phyloP scores from a whole-genome alignment of 352 stramenopile genomes.

The Thalassiosira exigua region DNA sequence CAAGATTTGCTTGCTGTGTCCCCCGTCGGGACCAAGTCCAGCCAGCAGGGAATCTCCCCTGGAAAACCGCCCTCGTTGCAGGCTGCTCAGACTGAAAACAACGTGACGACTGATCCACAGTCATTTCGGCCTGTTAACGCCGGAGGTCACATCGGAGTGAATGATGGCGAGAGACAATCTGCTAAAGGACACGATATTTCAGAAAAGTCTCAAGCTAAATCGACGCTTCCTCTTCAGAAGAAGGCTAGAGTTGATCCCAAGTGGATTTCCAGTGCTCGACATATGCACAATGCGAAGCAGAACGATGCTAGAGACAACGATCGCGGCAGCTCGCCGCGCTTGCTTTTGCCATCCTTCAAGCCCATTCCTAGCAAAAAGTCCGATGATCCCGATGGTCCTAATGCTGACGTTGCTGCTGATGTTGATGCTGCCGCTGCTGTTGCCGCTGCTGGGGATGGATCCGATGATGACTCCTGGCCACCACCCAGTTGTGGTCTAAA shows the following conservation, averaged over 20 bases:
- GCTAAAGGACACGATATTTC: too few species aligned
- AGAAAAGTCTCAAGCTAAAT: too few species aligned
- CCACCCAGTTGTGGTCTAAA: slow-evolving; percentile 12
- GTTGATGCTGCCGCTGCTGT: too few species aligned
- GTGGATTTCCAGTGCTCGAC: slow-evolving; percentile 46
- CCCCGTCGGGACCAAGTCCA: slow-evolving; percentile 3
- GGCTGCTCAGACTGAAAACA: too few species aligned
- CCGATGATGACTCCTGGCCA: slow-evolving; percentile 29
- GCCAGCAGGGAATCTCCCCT: too few species aligned
- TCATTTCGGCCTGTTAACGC: too few species aligned
- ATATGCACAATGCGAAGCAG: slow-evolving; percentile 14
- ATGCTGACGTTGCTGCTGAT: not conserved
- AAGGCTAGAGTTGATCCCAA: slow-evolving; percentile 14
- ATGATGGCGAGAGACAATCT: too few species aligned
- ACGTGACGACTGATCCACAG: too few species aligned
- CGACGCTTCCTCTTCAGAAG: slow-evolving; percentile 14
- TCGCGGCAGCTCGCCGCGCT: slow-evolving; percentile 19
- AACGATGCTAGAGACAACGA: not conserved
- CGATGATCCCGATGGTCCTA: too few species aligned
- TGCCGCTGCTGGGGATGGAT: slow-evolving; percentile 34
- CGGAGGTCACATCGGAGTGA: too few species aligned
- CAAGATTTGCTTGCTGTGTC: slow-evolving; percentile 54
- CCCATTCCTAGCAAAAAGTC: too few species aligned
- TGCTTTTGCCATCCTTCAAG: slow-evolving; percentile 50
- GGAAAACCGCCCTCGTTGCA: too few species aligned